phyloP scores from a whole-genome alignment of 78 protist species.

The Acrasis kona region DNA sequence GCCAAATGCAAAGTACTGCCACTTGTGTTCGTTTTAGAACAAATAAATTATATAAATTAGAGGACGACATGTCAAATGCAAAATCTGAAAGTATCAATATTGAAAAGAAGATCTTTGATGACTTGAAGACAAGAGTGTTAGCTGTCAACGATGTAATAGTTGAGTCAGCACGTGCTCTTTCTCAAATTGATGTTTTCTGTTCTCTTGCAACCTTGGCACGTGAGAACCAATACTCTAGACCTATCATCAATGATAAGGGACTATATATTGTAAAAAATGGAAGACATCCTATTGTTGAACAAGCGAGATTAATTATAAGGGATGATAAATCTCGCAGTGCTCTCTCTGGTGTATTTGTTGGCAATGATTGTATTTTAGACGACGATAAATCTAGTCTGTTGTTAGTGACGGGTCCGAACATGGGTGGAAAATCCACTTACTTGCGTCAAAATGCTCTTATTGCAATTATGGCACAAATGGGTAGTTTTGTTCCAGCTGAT shows the following conservation, averaged over 20 bases:
- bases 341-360: neutral
- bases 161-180: neutral
- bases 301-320: too few species aligned
- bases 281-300: neutral
- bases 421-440: conserved; percentile 93
- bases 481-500: conserved; percentile 87
- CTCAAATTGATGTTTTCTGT: neutral
- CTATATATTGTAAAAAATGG: neutral
- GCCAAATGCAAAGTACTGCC: too few species aligned
- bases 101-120: neutral
- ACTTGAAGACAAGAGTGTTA: neutral
- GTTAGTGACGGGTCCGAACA: conserved; percentile 22
- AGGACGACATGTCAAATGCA: neutral
- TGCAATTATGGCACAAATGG: conserved; percentile 92
- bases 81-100: neutral
- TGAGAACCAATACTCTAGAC: neutral
- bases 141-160: neutral
- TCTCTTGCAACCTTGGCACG: neutral
- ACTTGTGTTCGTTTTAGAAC: neutral
- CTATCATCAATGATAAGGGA: neutral
- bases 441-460: conserved; percentile 69
- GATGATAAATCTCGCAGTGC: neutral
- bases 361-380: neutral
- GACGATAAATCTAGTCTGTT: conserved; percentile 1
- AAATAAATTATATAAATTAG: neutral